Conservation (phyloP, 225 moss, liverwort and hornwort species). For the Rhytidiadelphus loreus region DNA sequence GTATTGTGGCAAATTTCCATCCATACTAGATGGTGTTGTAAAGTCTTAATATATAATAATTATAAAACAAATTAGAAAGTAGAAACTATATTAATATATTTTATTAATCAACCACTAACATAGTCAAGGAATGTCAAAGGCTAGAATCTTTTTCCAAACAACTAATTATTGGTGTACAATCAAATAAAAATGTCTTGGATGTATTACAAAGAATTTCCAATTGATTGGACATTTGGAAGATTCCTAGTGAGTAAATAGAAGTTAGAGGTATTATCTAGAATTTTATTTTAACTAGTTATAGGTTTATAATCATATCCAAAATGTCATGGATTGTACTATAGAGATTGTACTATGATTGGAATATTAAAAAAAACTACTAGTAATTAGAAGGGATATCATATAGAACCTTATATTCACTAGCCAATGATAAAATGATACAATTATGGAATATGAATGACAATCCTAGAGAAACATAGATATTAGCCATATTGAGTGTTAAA, state of each 20-base stretch:
- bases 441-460: too few relatives aligned
- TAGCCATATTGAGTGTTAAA: neutral
- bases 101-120: rapidly evolving
- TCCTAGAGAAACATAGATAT: too few relatives aligned
- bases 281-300: neutral
- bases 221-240: neutral
- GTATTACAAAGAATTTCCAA: neutral
- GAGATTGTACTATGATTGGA: neutral
- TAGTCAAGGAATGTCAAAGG: neutral
- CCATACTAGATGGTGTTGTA: neutral
- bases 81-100: neutral
- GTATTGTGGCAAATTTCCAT: neutral
- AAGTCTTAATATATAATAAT: neutral
- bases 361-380: neutral
- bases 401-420: neutral
- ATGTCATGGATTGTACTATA: neutral
- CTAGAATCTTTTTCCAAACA: too few relatives aligned
- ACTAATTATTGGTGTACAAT: neutral
- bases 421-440: neutral
- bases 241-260: neutral
- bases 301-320: neutral
- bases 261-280: too few relatives aligned
- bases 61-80: neutral
- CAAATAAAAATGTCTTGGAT: neutral
- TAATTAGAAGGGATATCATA: neutral